phyloP scores from a whole-genome alignment of 129 eudicot genomes.

The Glebionis coronaria region DNA sequence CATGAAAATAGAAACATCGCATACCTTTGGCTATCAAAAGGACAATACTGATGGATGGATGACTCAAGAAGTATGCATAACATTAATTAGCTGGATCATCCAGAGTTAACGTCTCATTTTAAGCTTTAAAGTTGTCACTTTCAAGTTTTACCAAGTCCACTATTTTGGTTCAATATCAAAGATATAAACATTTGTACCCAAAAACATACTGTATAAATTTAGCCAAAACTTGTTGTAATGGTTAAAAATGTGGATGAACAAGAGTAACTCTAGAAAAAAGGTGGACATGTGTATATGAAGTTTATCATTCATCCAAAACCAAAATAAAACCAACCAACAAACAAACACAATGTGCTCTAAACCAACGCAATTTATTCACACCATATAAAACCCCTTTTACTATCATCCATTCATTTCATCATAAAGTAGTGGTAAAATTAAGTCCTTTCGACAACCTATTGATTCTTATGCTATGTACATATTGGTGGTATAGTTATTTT shows the following conservation, averaged over 20 bases:
- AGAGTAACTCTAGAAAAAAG: conserved; percentile 21
- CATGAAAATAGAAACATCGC: no score
- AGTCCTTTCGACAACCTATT: not conserved
- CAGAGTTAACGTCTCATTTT: no score
- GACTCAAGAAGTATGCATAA: no score
- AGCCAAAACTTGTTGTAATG: no score
- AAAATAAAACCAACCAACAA: not conserved
- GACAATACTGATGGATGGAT: no score
- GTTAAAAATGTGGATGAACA: conserved; percentile 19
- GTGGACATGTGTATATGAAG: not conserved
- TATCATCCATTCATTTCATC: conserved; percentile 6
- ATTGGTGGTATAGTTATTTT: not conserved
- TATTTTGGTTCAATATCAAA: no score
- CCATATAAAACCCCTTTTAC: not conserved
- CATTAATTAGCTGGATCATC: no score
- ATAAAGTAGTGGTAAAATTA: not conserved
- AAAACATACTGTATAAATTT: no score
- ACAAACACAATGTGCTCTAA: not conserved
- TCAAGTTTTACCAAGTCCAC: no score
- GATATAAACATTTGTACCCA: no score
- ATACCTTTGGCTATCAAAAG: no score
- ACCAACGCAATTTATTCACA: conserved; percentile 1
- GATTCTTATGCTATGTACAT: not conserved
- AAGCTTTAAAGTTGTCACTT: no score
- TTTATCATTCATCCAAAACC: conserved; percentile 12